Percentiles rank a stretch among this genome's conserved stretches.
Evolutionary conservation across 139 green algal genomes (phyloP).

Genomic region (Picochlorum sp.): DNA sequence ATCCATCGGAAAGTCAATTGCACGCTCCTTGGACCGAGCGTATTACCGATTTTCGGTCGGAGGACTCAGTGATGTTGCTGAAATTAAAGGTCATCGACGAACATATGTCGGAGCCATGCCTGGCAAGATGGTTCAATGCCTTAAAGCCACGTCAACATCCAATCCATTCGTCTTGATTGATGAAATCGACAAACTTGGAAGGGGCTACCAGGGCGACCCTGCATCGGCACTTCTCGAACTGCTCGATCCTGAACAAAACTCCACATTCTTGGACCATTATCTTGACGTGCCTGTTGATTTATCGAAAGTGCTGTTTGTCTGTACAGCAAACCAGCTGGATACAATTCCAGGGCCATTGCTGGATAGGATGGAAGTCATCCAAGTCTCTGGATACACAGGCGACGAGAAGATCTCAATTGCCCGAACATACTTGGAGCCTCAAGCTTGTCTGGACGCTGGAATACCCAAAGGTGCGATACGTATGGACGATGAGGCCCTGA

Average conservation of each 20-base stretch:
- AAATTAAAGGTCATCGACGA: constrained; percentile 92
- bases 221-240: constrained; percentile 92
- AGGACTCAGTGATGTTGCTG: constrained; percentile 86
- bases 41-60: constrained; percentile 92
- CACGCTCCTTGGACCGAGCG: constrained; percentile 65
- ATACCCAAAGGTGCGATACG: constrained; percentile 49
- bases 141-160: constrained; percentile 72
- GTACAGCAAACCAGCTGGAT: constrained; percentile 93
- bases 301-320: constrained; percentile 82
- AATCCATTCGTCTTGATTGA: constrained; percentile 97
- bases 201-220: constrained; percentile 73
- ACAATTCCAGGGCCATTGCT: constrained; percentile 90
- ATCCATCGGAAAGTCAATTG: constrained; percentile 78
- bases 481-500: constrained; percentile 69
- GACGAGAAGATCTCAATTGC: constrained; percentile 92
- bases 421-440: constrained; percentile 82
- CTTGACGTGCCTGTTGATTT: constrained; percentile 94
- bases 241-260: constrained; percentile 97
- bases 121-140: constrained; percentile 95
- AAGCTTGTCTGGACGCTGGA: constrained; percentile 52
- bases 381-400: constrained; percentile 79
- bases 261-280: constrained; percentile 91
- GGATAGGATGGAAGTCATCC: constrained; percentile 93
- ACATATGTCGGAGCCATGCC: constrained; percentile 99
- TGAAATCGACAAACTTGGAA: constrained; percentile 93